Conservation (phyloP, 73 alveolate genomes). For the Symbiodinium natans region DNA sequence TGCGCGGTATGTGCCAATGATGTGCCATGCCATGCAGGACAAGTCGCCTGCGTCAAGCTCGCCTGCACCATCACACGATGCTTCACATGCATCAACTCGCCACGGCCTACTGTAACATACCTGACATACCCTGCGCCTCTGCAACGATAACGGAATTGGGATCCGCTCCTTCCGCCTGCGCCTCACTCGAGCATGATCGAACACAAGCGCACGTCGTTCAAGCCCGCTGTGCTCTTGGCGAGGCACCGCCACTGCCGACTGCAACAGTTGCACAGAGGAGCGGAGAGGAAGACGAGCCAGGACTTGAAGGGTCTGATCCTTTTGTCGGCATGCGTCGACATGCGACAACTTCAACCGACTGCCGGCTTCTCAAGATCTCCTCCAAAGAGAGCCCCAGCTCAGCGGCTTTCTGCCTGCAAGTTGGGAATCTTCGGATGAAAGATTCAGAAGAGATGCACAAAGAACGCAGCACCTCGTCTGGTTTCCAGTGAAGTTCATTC, state of each 20-base stretch:
- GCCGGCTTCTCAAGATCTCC: not conserved
- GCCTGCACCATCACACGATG: too few relatives aligned
- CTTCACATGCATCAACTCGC: too few relatives aligned
- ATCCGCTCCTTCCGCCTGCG: not conserved
- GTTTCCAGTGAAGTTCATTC: slow-evolving; percentile 67
- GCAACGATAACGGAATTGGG: not conserved
- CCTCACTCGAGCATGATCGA: not conserved
- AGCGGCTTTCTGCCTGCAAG: slow-evolving; percentile 41
- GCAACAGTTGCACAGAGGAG: slow-evolving; percentile 7
- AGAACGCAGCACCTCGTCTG: slow-evolving; percentile 48
- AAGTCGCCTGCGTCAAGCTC: too few relatives aligned
- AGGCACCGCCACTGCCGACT: slow-evolving; percentile 8
- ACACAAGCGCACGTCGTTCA: too few relatives aligned
- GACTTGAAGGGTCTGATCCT: slow-evolving; percentile 49
- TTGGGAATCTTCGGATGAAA: not conserved
- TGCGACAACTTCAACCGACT: too few relatives aligned
- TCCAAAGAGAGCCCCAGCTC: slow-evolving; percentile 45
- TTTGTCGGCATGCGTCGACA: not conserved
- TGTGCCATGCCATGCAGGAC: too few relatives aligned
- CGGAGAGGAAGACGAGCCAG: slow-evolving; percentile 52
- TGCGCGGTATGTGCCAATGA: too few relatives aligned
- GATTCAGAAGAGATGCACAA: too few relatives aligned
- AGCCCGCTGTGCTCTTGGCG: too few relatives aligned
- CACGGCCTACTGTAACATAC: too few relatives aligned
- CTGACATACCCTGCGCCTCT: too few relatives aligned